Base-by-base conservation (phyloP, 139 green algal genomes). In the Medakamo hakoo region DNA sequence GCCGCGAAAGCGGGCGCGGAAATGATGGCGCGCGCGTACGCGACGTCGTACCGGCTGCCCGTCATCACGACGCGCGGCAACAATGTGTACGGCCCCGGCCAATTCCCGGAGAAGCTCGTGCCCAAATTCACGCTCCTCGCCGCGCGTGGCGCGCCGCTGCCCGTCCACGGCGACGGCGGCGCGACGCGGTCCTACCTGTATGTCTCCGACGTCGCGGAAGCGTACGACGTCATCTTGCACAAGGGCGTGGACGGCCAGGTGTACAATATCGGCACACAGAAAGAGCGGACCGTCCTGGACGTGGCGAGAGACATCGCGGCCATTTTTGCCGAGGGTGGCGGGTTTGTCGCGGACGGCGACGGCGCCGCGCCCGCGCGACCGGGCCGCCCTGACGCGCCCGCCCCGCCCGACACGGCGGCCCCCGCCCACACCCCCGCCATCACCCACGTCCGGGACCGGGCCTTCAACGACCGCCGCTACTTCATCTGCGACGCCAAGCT, bases 251-350 rank as follows among this genome's bases (percentile, higher is more conserved):
- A 75, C 32, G 88, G 90, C 3, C 79, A 94, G 68, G 79, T 86
- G 5, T 98, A 98, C 85, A 98, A 98, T 85, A 95, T 98, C 61
- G 92, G 92, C 55, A 97, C 92, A 2, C 80, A 95, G 59, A 84
- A 85, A 65, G 92, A 98, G 83, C 80, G 90, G 27, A 91, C 77
- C 25, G 89, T 98, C 49, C 57, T 86, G 59, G 82, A 95, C 48
- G 92, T 98, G 27, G 84, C 81, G 0, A 21, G 57, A 1, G 77
- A 87, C 66, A 85, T 89, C 48, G 76, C 73, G 30, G 71, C 76
- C 57, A 23, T 71, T 61, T 84, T 92, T 55, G 73, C 82, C n/a
- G n/a, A n/a, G n/a, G n/a, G n/a, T n/a, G n/a, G n/a, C n/a, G n/a
- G n/a, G n/a, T n/a, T n/a, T n/a, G n/a, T n/a, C n/a, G n/a, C n/a